phyloP scores from a whole-genome alignment of 495 filamentous ascomycete species.

The Penicillium paxilli region DNA sequence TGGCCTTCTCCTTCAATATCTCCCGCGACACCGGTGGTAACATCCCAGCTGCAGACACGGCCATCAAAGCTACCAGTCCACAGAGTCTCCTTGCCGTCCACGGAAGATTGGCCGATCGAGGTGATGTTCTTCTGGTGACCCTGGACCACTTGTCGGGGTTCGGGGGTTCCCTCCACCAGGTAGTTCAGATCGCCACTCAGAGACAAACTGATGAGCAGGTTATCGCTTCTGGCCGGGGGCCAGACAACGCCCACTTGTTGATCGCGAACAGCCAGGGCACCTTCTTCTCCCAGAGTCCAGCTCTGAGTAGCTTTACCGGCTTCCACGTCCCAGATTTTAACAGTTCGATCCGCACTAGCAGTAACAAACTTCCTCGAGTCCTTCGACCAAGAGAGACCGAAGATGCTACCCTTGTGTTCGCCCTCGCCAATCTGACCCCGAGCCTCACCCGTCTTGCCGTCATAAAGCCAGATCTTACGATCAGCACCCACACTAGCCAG shows the following conservation, averaged over 20 bases:
- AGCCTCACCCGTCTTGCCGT: constrained; percentile 88
- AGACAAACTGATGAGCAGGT: constrained; percentile 83
- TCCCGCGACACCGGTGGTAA: constrained; percentile 62
- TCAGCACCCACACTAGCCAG: constrained; percentile 91
- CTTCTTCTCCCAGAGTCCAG: constrained; percentile 87
- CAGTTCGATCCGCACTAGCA: constrained; percentile 89
- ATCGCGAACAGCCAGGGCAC: constrained; percentile 67
- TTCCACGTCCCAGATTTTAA: constrained; percentile 72
- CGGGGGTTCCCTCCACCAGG: constrained; percentile 65
- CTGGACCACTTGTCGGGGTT: constrained; percentile 70
- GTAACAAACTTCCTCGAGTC: constrained; percentile 91
- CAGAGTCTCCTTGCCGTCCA: constrained; percentile 52
- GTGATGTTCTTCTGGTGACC: constrained; percentile 96
- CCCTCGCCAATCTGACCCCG: constrained; percentile 76
- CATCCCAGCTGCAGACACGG: constrained; percentile 78
- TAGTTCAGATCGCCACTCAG: constrained; percentile 91
- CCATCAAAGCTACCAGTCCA: constrained; percentile 93
- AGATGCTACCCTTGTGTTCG: constrained; percentile 88
- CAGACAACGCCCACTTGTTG: constrained; percentile 96
- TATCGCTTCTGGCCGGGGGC: constrained; percentile 81
- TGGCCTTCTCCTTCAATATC: constrained; percentile 76
- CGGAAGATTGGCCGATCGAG: constrained; percentile 58
- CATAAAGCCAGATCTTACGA: constrained; percentile 86
- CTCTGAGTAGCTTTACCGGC: constrained; percentile 70
- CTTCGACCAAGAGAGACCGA: constrained; percentile 83